Evolutionary conservation across 768 basidiomycete species (phyloP), one percentile per base, ranked within the genome.

Genomic region (Pluteus cervinus): DNA sequence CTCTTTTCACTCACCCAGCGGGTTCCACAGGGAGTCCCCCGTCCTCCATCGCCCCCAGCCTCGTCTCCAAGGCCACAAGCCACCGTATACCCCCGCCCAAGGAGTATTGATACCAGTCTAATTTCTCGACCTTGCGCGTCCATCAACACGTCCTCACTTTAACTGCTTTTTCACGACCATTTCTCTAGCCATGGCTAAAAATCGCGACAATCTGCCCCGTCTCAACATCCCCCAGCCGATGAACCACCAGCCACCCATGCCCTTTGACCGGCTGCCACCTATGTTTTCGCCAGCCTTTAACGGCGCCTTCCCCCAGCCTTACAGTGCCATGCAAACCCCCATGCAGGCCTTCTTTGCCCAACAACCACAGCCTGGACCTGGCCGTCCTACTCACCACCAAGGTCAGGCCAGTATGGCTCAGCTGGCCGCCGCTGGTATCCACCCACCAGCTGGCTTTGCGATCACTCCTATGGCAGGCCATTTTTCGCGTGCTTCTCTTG

Each of bases 301-400:
- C 71, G 71, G 17, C 60, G 69, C 29, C 79, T 75, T 58, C 77
- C 75, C 44, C 75, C 79, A 0, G 55, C 69, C 0, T 75, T 72
- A 49, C 40, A 68, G 61, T 39, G 46, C 73, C 33, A 60, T 85
- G 35, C 84, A 82, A 53, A 85, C 82, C 4, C 85, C 84, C 30
- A 77, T 86, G 66, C 85, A 86, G 52, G 55, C 74, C 14, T 82
- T 79, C 59, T 84, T 83, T 43, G 61, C 65, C 23, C 63, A 60
- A 1, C 69, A 64, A 24, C 70, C 68, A 4, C 71, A 73, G 17
- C 62, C 58, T 18, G 66, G 68, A 1, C 78, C 78, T 1, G 64
- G 56, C 31, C 73, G 75, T 26, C 78, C 79, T 0, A 51, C 60
- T 3, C 79, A 82, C 41, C 73, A 78, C 43, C 68, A 66, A 29